Evolutionary conservation across 148 eudicot genomes (phyloP).

Genomic region (Salicornia ramosissima): DNA sequence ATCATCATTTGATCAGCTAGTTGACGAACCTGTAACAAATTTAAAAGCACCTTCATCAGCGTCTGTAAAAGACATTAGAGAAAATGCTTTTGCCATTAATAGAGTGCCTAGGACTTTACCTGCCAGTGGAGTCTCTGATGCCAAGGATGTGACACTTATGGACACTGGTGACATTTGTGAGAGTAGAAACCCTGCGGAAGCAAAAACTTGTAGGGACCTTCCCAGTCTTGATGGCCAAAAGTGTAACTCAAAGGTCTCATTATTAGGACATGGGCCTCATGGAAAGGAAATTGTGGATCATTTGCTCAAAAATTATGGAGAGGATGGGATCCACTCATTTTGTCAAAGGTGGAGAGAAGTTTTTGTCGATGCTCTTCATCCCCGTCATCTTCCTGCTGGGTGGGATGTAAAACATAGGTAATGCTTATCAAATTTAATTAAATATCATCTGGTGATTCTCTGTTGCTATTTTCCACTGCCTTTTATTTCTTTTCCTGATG

Average conservation of each 20-base stretch:
- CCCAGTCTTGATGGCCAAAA: conserved; percentile 21
- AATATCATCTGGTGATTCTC: not conserved
- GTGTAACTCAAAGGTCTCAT: conserved; percentile 54
- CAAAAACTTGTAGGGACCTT: conserved; percentile 11
- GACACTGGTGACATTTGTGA: conserved; percentile 27
- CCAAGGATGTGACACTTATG: conserved; percentile 15
- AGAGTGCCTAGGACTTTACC: conserved; percentile 5
- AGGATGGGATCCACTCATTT: conserved; percentile 79
- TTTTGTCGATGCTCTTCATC: conserved; percentile 80
- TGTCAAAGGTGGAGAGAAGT: conserved; percentile 97
- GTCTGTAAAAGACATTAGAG: conserved; percentile 23
- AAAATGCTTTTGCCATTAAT: conserved; percentile 12
- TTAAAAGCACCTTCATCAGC: conserved; percentile 16
- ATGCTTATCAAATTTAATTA: conserved; percentile 3
- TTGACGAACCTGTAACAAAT: conserved; percentile 22
- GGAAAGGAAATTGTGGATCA: conserved; percentile 77
- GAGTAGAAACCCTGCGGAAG: conserved; percentile 23
- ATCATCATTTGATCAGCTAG: conserved; percentile 28
- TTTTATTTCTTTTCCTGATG: not conserved
- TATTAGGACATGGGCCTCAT: conserved; percentile 98
- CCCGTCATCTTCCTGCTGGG: conserved; percentile 84
- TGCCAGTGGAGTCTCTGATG: conserved; percentile 20
- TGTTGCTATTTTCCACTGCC: not conserved
- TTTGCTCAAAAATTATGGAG: conserved; percentile 65
- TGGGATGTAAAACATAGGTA: conserved; percentile 99